Conservation (phyloP, 305 asterid species). For the Plantago coronopus region DNA sequence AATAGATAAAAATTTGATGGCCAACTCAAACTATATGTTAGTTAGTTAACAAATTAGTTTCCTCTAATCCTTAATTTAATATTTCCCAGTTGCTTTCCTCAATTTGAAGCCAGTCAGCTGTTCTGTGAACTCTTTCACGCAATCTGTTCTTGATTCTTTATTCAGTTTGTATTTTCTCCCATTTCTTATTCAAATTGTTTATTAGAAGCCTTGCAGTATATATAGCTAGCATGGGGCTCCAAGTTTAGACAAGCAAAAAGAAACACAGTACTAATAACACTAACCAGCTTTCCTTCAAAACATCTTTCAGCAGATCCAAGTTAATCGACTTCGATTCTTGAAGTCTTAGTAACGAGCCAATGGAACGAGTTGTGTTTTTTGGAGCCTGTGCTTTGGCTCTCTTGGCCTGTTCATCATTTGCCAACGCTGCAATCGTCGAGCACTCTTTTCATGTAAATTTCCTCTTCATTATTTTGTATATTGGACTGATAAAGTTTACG, state of each 20-base stretch:
- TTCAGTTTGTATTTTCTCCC: no score
- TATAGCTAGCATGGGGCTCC: background rate
- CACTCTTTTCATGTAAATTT: conserved; percentile 49
- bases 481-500: no score
- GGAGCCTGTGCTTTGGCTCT: conserved; percentile 29
- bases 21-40: no score
- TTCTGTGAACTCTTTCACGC: no score
- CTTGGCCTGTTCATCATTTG: conserved; percentile 23
- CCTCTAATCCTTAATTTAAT: no score
- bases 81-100: no score
- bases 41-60: no score
- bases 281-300: background rate
- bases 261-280: conserved; percentile 1
- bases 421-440: conserved; percentile 49
- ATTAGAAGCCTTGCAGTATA: background rate
- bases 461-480: background rate
- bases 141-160: no score
- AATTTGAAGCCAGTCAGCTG: no score
- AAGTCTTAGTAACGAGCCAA: background rate
- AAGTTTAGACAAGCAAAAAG: conserved; percentile 6
- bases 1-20: no score
- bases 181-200: no score
- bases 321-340: background rate
- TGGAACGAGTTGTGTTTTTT: conserved; percentile 27
- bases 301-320: background rate